Percentiles rank a stretch among this genome's conserved stretches.
Conservation (phyloP, 306 rosid species). For the Cucumis hystrix region DNA sequence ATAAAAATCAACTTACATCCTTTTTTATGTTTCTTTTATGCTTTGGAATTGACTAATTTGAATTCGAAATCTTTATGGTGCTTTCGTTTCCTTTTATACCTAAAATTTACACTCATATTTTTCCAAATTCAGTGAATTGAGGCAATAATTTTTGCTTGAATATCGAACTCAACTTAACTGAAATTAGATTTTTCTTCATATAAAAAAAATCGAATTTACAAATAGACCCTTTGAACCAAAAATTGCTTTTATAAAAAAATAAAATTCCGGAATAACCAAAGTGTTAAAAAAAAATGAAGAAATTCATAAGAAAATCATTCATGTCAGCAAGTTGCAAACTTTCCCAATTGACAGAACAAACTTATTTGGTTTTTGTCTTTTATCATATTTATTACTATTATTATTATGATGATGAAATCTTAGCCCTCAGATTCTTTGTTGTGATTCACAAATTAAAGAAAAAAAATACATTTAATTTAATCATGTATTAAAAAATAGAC, state of each 20-base stretch:
- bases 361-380: slow-evolving; percentile 18
- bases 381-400: not conserved
- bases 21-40: not conserved
- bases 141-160: not conserved
- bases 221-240: slow-evolving; percentile 4
- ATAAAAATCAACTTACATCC: not conserved
- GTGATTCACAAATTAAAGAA: slow-evolving; percentile 15
- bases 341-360: slow-evolving; percentile 16
- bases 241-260: not conserved
- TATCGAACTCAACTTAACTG: slow-evolving; percentile 1
- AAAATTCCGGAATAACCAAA: slow-evolving; percentile 29
- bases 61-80: not conserved
- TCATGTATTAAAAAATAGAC: slow-evolving; percentile 6
- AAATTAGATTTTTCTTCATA: not conserved
- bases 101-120: not conserved
- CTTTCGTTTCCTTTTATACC: not conserved
- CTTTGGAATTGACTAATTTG: not conserved
- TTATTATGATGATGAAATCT: not conserved
- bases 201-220: slow-evolving; percentile 7
- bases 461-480: not conserved
- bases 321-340: slow-evolving; percentile 21
- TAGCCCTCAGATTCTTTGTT: slow-evolving; percentile 20
- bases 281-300: slow-evolving; percentile 10
- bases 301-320: slow-evolving; percentile 7
- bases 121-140: not conserved